Percentiles rank a stretch among this genome's conserved stretches.
These are phyloP conservation scores for Sechiopsis laciniata DNA, from an alignment of 306 rosid genomes.

Conservation along the genomic window DNA sequence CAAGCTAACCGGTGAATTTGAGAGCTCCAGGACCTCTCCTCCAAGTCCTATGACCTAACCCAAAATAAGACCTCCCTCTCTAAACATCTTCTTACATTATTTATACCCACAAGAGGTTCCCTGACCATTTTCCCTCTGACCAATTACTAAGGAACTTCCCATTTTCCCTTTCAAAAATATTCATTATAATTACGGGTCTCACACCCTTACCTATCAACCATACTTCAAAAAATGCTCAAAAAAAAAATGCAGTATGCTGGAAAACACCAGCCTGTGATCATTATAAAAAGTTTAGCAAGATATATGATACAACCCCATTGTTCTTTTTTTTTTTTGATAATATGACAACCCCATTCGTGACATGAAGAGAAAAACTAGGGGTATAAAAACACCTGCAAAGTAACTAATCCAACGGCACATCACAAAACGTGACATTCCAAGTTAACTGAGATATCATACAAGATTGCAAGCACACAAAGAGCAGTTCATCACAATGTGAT, in stretches of 20 bases:
- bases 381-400: not conserved
- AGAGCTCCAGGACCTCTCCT: no score
- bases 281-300: not conserved
- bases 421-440: not conserved
- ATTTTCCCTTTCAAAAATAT: no score
- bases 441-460: not conserved
- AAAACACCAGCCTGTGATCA: not conserved
- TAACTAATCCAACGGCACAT: not conserved
- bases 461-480: not conserved
- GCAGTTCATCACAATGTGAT: not conserved
- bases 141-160: no score
- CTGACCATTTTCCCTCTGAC: no score
- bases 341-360: not conserved
- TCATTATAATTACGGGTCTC: no score
- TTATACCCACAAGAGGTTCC: no score
- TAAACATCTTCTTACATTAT: no score
- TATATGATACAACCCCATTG: not conserved
- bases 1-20: no score
- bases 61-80: no score
- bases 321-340: no score
- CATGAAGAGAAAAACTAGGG: not conserved
- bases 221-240: not conserved
- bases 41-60: no score
- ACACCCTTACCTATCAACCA: constrained; percentile 4
- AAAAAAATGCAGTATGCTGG: not conserved